Percentiles rank a stretch among this genome's conserved stretches.
Evolutionary conservation across 2,329 filamentous ascomycete genomes (phyloP).

Genomic region (Saccharata proteae): DNA sequence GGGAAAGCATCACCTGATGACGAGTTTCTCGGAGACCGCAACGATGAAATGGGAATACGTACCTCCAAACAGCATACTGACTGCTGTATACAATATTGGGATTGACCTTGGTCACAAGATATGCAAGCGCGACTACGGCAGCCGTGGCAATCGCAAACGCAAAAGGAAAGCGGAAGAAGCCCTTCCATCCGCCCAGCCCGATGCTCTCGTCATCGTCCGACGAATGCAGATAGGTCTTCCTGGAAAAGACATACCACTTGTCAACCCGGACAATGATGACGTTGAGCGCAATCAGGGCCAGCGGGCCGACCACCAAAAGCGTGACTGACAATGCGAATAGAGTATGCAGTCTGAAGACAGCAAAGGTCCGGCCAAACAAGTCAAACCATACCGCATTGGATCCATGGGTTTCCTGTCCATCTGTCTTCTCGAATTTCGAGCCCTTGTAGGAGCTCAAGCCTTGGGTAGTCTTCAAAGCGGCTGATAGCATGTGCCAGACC

Average conservation of each 20-base stretch:
- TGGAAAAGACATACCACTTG: constrained; percentile 81
- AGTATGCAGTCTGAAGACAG: constrained; percentile 61
- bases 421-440: constrained; percentile 52
- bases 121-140: constrained; percentile 59
- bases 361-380: constrained; percentile 68
- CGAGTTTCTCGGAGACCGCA: not conserved
- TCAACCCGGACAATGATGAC: constrained; percentile 57
- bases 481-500: constrained; percentile 92
- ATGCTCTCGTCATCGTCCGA: constrained; percentile 49
- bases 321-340: constrained; percentile 83
- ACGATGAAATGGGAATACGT: constrained; percentile 3
- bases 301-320: constrained; percentile 65
- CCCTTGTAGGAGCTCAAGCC: constrained; percentile 58
- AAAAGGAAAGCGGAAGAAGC: constrained; percentile 74
- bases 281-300: constrained; percentile 58
- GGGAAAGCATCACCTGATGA: not conserved
- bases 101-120: constrained; percentile 70
- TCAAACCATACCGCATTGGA: constrained; percentile 85
- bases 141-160: constrained; percentile 56
- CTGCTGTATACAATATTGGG: constrained; percentile 87
- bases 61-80: constrained; percentile 68
- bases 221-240: constrained; percentile 48
- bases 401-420: constrained; percentile 50
- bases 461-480: constrained; percentile 62
- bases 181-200: constrained; percentile 61